These are phyloP conservation scores for Linderina pennispora DNA, from an alignment of 192 early-diverging fungal genomes.

Conservation along the genomic window DNA sequence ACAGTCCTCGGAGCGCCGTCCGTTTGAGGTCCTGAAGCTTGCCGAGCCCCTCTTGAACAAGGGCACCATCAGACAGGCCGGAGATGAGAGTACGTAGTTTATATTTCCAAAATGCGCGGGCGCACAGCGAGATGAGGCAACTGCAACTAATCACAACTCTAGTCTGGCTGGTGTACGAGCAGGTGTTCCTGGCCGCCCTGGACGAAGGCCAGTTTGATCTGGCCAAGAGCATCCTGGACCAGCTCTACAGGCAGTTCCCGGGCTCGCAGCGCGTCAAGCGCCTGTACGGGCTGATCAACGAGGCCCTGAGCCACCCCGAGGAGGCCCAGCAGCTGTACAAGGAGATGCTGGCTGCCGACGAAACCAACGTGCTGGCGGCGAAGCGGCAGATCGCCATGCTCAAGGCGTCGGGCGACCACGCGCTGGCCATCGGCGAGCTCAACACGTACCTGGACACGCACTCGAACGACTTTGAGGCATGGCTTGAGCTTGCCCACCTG, in stretches of 20 bases:
- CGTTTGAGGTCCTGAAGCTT: slow-evolving; percentile 35
- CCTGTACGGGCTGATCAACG: slow-evolving; percentile 71
- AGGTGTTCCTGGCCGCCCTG: slow-evolving; percentile 72
- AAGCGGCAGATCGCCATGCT: slow-evolving; percentile 77
- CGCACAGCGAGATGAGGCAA: no score
- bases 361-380: slow-evolving; percentile 65
- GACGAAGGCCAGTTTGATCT: slow-evolving; percentile 65
- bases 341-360: slow-evolving; percentile 67
- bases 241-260: slow-evolving; percentile 59
- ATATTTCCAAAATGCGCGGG: no score
- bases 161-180: slow-evolving; percentile 72
- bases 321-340: slow-evolving; percentile 69
- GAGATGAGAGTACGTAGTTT: slow-evolving; percentile 17
- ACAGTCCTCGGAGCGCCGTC: slow-evolving; percentile 42
- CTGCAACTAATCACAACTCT: no score
- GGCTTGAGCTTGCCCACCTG: slow-evolving; percentile 73
- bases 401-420: slow-evolving; percentile 56
- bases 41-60: slow-evolving; percentile 34
- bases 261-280: slow-evolving; percentile 64
- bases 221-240: slow-evolving; percentile 57
- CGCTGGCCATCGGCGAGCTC: slow-evolving; percentile 68
- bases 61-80: slow-evolving; percentile 4
- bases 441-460: slow-evolving; percentile 77
- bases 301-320: slow-evolving; percentile 65
- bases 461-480: slow-evolving; percentile 82